These are phyloP conservation scores for Pleurozium schreberi DNA, from an alignment of 225 moss, liverwort and hornwort genomes.

Conservation along the genomic window DNA sequence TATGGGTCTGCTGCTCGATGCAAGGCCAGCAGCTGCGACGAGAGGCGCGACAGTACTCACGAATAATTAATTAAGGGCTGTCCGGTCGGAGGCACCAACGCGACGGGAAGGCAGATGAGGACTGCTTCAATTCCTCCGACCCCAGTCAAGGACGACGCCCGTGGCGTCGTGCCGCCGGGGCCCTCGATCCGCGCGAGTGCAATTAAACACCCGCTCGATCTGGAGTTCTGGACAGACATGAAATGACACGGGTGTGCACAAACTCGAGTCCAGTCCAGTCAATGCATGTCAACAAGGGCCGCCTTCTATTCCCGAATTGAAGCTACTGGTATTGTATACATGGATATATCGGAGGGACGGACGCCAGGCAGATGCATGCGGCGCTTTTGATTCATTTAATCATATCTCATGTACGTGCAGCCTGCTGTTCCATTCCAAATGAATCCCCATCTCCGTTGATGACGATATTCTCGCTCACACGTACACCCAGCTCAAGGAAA, in stretches of 20 bases:
- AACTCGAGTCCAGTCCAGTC: no score
- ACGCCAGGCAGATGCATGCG: neutral
- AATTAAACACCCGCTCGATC: no score
- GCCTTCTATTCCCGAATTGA: no score
- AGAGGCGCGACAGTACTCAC: neutral
- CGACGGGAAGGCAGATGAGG: no score
- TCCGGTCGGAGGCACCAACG: neutral
- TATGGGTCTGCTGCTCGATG: neutral
- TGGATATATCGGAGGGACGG: neutral
- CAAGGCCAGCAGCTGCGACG: neutral
- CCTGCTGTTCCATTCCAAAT: neutral
- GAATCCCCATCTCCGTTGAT: no score
- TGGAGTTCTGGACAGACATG: no score
- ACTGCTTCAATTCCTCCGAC: neutral
- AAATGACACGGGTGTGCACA: no score
- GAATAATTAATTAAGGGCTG: no score
- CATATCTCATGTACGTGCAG: neutral
- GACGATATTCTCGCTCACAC: neutral
- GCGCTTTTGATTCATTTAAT: neutral
- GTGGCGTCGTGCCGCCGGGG: neutral
- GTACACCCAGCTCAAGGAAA: no score
- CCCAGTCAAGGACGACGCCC: neutral
- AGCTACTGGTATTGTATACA: no score
- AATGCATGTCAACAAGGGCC: no score
- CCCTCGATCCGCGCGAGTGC: neutral